These are phyloP conservation scores for Speleostelium caveatum DNA, from an alignment of 78 protist genomes.

Conservation along the genomic window DNA sequence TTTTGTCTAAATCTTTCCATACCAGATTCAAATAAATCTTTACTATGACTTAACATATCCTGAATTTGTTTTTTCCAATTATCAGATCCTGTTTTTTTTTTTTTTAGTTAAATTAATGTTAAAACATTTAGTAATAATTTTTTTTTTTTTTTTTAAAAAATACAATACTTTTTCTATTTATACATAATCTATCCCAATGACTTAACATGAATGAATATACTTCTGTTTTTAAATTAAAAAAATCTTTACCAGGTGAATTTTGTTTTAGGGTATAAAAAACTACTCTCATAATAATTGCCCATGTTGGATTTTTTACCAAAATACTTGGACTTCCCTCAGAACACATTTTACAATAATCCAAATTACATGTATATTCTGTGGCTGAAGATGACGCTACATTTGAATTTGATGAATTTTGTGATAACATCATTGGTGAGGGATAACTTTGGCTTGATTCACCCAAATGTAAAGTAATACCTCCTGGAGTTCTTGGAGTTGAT, in stretches of 20 bases:
- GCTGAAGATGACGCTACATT: not conserved
- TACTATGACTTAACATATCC: slow-evolving; percentile 70
- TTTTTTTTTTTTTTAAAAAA: not conserved
- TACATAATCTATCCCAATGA: slow-evolving; percentile 37
- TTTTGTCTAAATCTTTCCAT: slow-evolving; percentile 48
- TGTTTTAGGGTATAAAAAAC: slow-evolving; percentile 24
- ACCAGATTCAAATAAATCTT: slow-evolving; percentile 50
- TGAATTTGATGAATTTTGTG: not conserved
- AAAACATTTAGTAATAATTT: not conserved
- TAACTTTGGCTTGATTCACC: no score
- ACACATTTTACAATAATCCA: slow-evolving; percentile 42
- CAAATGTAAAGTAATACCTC: not conserved
- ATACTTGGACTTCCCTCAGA: slow-evolving; percentile 17
- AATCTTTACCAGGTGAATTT: slow-evolving; percentile 30
- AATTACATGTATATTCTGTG: not conserved
- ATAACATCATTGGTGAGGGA: not conserved
- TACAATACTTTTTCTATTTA: slow-evolving; percentile 7
- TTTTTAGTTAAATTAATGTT: no score
- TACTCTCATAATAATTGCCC: slow-evolving; percentile 52
- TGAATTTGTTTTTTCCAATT: slow-evolving; percentile 75
- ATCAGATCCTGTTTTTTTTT: slow-evolving; percentile 43
- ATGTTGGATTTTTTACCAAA: slow-evolving; percentile 37
- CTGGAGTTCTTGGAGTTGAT: not conserved
- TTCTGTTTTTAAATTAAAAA: slow-evolving; percentile 53
- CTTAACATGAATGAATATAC: slow-evolving; percentile 43